Percentiles rank a stretch among this genome's conserved stretches.
Conservation (phyloP, 2,329 filamentous ascomycete genomes). For the Cercospora sp. region DNA sequence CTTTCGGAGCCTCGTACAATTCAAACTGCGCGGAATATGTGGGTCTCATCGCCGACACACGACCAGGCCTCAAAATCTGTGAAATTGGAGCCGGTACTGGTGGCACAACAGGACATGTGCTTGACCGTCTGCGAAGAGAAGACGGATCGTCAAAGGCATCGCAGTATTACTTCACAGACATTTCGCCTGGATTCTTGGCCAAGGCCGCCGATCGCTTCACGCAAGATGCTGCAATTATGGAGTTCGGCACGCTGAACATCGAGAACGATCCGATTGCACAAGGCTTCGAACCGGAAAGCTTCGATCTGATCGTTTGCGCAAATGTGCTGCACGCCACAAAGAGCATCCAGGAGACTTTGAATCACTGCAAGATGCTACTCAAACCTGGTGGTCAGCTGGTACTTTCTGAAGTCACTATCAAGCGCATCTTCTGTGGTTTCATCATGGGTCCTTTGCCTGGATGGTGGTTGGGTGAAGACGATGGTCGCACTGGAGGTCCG, state of each 20-base stretch:
- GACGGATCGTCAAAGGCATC: constrained; percentile 3
- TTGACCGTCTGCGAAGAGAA: constrained; percentile 24
- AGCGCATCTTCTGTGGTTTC: neutral
- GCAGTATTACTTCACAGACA: constrained; percentile 50
- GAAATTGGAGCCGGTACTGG: constrained; percentile 51
- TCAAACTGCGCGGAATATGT: constrained; percentile 44
- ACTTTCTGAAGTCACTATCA: neutral
- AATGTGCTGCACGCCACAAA: constrained; percentile 32
- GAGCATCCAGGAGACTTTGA: constrained; percentile 24
- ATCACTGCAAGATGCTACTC: constrained; percentile 27
- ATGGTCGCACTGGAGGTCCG: neutral
- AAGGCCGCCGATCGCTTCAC: constrained; percentile 32
- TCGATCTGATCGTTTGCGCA: constrained; percentile 32
- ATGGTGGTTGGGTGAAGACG: neutral
- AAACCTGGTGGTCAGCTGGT: constrained; percentile 12
- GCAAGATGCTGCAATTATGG: constrained; percentile 6
- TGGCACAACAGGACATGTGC: constrained; percentile 42
- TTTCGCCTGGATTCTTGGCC: constrained; percentile 46
- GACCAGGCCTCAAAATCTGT: constrained; percentile 41
- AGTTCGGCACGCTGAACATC: constrained; percentile 37
- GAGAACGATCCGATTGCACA: constrained; percentile 37
- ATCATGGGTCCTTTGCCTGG: neutral
- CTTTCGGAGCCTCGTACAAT: constrained; percentile 35
- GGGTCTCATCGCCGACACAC: constrained; percentile 31
- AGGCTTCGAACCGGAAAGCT: constrained; percentile 37